phyloP scores from a whole-genome alignment of 2,329 filamentous ascomycete genomes.

The Helminthosporium solani region DNA sequence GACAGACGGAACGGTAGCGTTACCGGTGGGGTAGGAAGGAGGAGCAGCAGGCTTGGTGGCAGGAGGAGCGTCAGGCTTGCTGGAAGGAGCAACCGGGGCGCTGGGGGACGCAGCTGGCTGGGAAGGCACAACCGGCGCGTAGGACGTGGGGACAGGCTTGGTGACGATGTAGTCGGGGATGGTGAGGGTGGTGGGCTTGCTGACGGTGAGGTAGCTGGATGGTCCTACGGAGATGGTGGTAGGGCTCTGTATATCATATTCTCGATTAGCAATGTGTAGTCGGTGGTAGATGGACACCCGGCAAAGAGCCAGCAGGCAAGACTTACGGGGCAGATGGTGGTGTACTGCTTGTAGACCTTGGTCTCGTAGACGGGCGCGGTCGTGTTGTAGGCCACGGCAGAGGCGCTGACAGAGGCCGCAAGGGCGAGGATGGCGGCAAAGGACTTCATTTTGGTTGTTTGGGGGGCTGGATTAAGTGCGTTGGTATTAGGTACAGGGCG shows the following conservation, averaged over 20 bases:
- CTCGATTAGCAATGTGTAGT: too few relatives aligned
- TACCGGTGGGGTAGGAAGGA: constrained; percentile 18
- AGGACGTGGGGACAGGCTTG: constrained; percentile 13
- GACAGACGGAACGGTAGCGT: constrained; percentile 23
- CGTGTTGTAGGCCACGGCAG: constrained; percentile 18
- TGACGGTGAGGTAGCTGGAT: constrained; percentile 36
- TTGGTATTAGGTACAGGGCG: constrained; percentile 39
- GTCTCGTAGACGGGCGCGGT: constrained; percentile 29
- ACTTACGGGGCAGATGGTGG: constrained; percentile 22
- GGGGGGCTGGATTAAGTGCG: constrained; percentile 33
- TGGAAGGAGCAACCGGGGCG: constrained; percentile 5
- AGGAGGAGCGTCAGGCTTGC: constrained; percentile 5
- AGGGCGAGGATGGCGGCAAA: constrained; percentile 36
- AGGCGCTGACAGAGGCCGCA: constrained; percentile 28
- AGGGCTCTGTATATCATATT: constrained; percentile 24
- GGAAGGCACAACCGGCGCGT: constrained; percentile 2
- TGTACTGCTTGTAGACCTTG: constrained; percentile 25
- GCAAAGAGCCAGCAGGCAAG: neutral
- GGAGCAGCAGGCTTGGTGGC: constrained; percentile 8
- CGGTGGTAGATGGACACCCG: constrained; percentile 18
- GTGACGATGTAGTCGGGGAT: constrained; percentile 31
- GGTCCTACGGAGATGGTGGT: constrained; percentile 28
- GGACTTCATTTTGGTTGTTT: constrained; percentile 44
- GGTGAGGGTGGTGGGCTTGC: constrained; percentile 33
- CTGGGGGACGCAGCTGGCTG: constrained; percentile 1